Percentiles rank a stretch among this genome's conserved stretches.
Evolutionary conservation across 2,329 filamentous ascomycete genomes (phyloP).

Genomic region (Aspergillus bombycis): DNA sequence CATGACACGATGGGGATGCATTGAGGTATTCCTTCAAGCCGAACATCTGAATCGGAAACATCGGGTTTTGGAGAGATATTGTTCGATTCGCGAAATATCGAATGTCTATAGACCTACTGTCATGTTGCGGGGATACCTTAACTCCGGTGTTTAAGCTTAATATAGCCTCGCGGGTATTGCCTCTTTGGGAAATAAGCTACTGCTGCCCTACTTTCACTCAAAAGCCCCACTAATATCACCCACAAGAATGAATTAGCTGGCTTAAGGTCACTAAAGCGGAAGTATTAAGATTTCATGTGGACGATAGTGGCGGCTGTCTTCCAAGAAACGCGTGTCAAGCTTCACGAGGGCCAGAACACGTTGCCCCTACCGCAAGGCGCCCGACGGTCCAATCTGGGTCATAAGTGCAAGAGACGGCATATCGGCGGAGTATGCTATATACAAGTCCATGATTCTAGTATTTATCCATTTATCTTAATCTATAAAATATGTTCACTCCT

Average conservation of each 20-base stretch:
- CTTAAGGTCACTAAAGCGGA: not conserved
- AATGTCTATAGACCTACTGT: not conserved
- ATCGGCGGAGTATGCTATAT: not conserved
- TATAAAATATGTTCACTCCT: constrained; percentile 54
- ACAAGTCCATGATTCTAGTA: not conserved
- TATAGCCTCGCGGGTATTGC: not conserved
- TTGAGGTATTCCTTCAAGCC: not conserved
- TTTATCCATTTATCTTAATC: not conserved
- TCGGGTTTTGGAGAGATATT: not conserved
- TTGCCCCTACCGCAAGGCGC: not conserved
- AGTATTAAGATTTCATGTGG: not conserved
- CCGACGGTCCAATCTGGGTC: not conserved
- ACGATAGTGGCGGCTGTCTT: not conserved
- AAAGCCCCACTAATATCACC: not conserved
- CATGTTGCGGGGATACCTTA: not conserved
- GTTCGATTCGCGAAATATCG: not conserved
- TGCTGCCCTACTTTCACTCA: not conserved
- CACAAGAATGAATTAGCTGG: not conserved
- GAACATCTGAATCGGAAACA: not conserved
- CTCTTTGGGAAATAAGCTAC: not conserved
- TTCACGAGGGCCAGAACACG: not conserved
- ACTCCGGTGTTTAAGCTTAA: not conserved
- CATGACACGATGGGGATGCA: not conserved
- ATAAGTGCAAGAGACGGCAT: no score
- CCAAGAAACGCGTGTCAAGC: not conserved